These are phyloP conservation scores for Aspergillus fijiensis DNA, from an alignment of 2,329 filamentous ascomycete genomes.

Conservation along the genomic window DNA sequence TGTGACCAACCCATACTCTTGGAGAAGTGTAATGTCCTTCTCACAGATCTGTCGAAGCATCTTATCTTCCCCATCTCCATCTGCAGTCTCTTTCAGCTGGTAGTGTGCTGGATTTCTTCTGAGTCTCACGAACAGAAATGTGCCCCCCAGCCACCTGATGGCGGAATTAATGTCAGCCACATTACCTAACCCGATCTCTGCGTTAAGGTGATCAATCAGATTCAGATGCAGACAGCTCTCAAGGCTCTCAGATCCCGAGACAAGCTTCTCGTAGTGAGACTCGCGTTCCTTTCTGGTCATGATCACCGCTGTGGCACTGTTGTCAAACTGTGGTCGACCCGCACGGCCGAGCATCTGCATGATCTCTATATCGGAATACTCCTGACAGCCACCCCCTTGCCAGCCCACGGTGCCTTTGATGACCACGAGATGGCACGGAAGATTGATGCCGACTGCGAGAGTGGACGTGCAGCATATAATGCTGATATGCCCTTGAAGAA, in stretches of 20 bases:
- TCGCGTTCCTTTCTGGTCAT: constrained; percentile 69
- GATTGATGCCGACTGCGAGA: constrained; percentile 77
- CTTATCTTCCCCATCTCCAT: constrained; percentile 57
- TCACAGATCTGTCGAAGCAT: constrained; percentile 69
- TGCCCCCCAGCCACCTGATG: constrained; percentile 71
- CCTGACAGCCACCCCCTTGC: constrained; percentile 59
- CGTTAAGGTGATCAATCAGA: constrained; percentile 79
- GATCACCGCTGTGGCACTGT: constrained; percentile 73
- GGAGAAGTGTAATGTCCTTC: constrained; percentile 65
- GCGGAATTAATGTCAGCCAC: constrained; percentile 65
- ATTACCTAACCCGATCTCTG: constrained; percentile 75
- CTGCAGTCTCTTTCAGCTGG: constrained; percentile 57
- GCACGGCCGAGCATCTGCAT: constrained; percentile 91
- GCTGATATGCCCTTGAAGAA: constrained; percentile 67
- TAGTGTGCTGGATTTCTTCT: constrained; percentile 71
- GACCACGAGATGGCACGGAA: constrained; percentile 79
- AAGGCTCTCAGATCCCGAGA: constrained; percentile 68
- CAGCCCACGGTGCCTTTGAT: constrained; percentile 76
- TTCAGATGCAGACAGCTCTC: constrained; percentile 79
- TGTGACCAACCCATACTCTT: constrained; percentile 59
- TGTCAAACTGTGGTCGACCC: constrained; percentile 79
- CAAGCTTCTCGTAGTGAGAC: constrained; percentile 68
- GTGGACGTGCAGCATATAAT: constrained; percentile 88
- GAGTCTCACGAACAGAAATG: constrained; percentile 75
- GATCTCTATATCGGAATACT: constrained; percentile 78